These are phyloP conservation scores for Microcyclospora tardicrescens DNA, from an alignment of 2,329 filamentous ascomycete genomes.

Conservation along the genomic window DNA sequence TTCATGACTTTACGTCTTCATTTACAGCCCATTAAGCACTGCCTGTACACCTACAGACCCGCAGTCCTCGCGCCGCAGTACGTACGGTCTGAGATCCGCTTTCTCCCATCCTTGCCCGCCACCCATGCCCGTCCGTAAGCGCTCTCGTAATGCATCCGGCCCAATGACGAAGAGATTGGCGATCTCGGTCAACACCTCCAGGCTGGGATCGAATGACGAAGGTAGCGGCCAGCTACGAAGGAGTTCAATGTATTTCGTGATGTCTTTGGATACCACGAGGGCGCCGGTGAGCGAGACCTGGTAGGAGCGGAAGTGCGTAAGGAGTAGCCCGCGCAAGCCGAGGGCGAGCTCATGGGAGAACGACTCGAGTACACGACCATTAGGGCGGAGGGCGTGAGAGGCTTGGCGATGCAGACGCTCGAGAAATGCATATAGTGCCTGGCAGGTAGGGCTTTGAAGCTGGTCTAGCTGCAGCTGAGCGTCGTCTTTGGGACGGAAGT, in stretches of 20 bases:
- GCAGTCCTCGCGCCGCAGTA: slow-evolving; percentile 73
- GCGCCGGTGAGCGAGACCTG: slow-evolving; percentile 85
- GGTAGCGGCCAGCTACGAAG: slow-evolving; percentile 66
- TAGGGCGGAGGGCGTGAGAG: slow-evolving; percentile 47
- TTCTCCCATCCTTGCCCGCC: slow-evolving; percentile 29
- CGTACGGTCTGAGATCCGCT: slow-evolving; percentile 62
- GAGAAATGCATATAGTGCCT: slow-evolving; percentile 69
- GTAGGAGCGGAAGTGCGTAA: slow-evolving; percentile 92
- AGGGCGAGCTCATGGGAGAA: slow-evolving; percentile 76
- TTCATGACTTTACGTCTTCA: too few relatives aligned
- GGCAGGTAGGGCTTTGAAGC: slow-evolving; percentile 76
- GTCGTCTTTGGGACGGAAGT: slow-evolving; percentile 78
- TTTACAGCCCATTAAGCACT: slow-evolving; percentile 54
- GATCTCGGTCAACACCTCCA: slow-evolving; percentile 85
- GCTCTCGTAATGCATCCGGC: slow-evolving; percentile 39
- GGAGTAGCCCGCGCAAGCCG: slow-evolving; percentile 61
- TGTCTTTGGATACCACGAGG: slow-evolving; percentile 90
- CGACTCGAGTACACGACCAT: slow-evolving; percentile 69
- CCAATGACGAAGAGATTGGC: slow-evolving; percentile 93
- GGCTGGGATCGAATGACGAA: slow-evolving; percentile 39
- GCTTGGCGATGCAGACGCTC: slow-evolving; percentile 48
- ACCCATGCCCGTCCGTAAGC: slow-evolving; percentile 28
- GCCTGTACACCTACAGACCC: slow-evolving; percentile 70
- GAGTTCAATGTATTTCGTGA: slow-evolving; percentile 81
- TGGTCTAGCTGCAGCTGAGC: slow-evolving; percentile 54